phyloP scores from a whole-genome alignment of 2,329 filamentous ascomycete species.

The Zymoseptoria crescenta region DNA sequence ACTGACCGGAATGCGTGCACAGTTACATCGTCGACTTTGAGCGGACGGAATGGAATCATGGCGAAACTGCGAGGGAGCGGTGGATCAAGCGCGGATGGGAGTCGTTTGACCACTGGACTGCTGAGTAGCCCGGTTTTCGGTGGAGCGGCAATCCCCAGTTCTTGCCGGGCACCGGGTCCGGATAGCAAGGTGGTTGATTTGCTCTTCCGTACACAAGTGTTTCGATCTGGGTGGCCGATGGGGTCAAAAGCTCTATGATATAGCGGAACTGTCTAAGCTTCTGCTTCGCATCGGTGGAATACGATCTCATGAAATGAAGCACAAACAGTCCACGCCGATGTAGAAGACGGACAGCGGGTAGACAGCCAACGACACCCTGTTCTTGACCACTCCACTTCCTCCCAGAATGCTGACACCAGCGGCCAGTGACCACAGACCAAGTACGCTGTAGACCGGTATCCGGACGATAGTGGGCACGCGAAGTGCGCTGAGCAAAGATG shows the following conservation, averaged over 20 bases:
- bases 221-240: not conserved
- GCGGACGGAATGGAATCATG: not conserved
- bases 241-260: not conserved
- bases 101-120: not conserved
- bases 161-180: not conserved
- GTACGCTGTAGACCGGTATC: conserved; percentile 81
- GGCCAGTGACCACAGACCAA: conserved; percentile 87
- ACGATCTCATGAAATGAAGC: conserved; percentile 63
- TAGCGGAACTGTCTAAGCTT: not conserved
- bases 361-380: conserved; percentile 85
- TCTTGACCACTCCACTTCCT: conserved; percentile 90
- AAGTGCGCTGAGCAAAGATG: conserved; percentile 78
- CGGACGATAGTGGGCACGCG: conserved; percentile 70
- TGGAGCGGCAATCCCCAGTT: not conserved
- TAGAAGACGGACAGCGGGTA: conserved; percentile 96
- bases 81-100: not conserved
- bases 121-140: not conserved
- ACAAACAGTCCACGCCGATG: conserved; percentile 82
- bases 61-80: not conserved
- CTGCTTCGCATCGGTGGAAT: not conserved
- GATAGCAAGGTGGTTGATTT: not conserved
- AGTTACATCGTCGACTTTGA: conserved; percentile 10
- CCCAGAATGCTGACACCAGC: conserved; percentile 94
- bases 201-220: not conserved
- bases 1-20: not conserved